These are phyloP conservation scores for Lichtheimia hyalospora DNA, from an alignment of 371 early-diverging fungal genomes.

Conservation along the genomic window DNA sequence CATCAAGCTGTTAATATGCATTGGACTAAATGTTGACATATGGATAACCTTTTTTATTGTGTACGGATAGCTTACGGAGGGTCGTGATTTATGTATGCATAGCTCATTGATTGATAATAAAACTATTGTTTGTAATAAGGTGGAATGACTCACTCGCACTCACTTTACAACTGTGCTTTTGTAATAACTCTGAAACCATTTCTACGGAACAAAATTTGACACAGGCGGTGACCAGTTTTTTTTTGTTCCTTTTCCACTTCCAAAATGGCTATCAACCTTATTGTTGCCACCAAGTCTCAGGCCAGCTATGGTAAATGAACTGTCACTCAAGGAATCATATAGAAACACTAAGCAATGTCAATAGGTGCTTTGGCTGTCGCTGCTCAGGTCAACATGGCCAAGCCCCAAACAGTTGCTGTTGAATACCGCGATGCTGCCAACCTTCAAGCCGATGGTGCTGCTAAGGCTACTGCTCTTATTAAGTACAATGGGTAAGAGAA, in stretches of 20 bases:
- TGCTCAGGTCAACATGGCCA: slow-evolving; percentile 37
- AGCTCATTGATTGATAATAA: too few species aligned
- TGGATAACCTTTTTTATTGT: too few species aligned
- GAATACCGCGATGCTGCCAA: slow-evolving; percentile 41
- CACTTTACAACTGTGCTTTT: too few species aligned
- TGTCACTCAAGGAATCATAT: too few species aligned
- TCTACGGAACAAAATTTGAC: too few species aligned
- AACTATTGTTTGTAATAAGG: too few species aligned
- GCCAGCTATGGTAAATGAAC: slow-evolving; percentile 30
- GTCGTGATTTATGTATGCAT: too few species aligned
- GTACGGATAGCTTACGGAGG: too few species aligned
- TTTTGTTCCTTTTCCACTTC: neutral
- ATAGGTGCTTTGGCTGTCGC: slow-evolving; percentile 40
- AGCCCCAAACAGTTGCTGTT: slow-evolving; percentile 37
- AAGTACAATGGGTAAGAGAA: slow-evolving; percentile 37
- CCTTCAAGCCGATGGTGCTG: slow-evolving; percentile 35
- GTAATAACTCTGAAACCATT: too few species aligned
- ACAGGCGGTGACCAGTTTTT: neutral
- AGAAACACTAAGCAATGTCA: neutral
- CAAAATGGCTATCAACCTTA: slow-evolving; percentile 26
- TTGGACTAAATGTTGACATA: too few species aligned
- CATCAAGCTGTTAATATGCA: too few species aligned
- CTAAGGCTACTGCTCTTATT: slow-evolving; percentile 32
- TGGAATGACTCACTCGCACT: too few species aligned
- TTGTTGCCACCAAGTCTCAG: slow-evolving; percentile 44